Base-by-base conservation (phyloP, 495 filamentous ascomycete genomes). In the Amphirosellinia nigrospora region DNA sequence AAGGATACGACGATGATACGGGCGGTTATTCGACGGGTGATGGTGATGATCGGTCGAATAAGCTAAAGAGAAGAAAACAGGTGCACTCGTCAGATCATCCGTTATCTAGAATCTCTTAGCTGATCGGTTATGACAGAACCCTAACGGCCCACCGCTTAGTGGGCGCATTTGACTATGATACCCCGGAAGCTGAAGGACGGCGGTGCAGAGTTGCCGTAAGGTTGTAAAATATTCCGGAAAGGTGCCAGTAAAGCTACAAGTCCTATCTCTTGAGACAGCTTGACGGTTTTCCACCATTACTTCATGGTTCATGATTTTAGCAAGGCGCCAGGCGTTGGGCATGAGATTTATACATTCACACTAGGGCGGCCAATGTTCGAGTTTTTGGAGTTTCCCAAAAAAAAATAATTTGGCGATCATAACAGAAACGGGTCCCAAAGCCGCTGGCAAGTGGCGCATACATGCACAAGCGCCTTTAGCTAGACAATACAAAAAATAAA, bases 21-120 rank as follows among this genome's bases (percentile, higher is more conserved):
- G 84, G 82, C 34, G 85, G 85, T 23, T 88, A 87, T 60, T 87
- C 85, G 46, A 86, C 84, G 26, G 82, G 82, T 46, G 85, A 86
- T 66, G 85, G 81, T 36, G 85, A 83, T 64, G 81, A 86, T 32
- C 81, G 83, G 72, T 75, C 70, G 38, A 72, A 77, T 46, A 79
- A 78, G 67, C 73, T 82, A 67, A 87, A 88, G 79, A 80, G 85
- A 65, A 82, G 84, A 75, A 88, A 87, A 79, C 86, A 88, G 85
- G 86, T 86, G 80, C 79, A 75, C 74, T 65, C 38, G 39, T 75
- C 73, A 67, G 70, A 72, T 34, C 59, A 60, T 66, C 61, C 67
- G 60, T 73, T 66, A 70, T 74, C 75, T 69, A 64, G 72, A 46
- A 68, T 63, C 65, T 76, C 71, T 75, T 72, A 64, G 64, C 76